A percentile compares a stretch with the other conserved stretches of the same genome.
phyloP scores from a whole-genome alignment of 2,329 filamentous ascomycete genomes.

The Claviceps sp. region DNA sequence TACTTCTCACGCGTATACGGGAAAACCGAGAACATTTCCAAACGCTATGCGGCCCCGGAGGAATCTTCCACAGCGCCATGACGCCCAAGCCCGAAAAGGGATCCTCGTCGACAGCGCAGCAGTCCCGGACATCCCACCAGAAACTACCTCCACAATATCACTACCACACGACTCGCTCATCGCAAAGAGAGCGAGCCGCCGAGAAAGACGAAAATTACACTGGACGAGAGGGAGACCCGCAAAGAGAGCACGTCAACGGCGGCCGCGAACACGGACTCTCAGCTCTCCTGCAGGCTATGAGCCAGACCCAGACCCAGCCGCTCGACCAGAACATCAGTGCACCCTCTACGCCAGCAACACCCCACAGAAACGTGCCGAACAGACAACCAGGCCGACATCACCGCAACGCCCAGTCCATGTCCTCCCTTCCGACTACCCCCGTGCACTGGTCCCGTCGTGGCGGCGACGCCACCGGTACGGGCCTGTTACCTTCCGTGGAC shows the following conservation, averaged over 20 bases:
- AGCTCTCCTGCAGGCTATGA: conserved; percentile 68
- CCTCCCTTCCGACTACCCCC: conserved; percentile 71
- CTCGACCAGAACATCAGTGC: conserved; percentile 45
- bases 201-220: not conserved
- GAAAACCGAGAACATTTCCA: conserved; percentile 84
- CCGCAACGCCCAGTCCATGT: conserved; percentile 69
- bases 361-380: conserved; percentile 29
- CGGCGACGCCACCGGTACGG: conserved; percentile 20
- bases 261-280: conserved; percentile 50
- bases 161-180: conserved; percentile 33
- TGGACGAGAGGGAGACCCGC: conserved; percentile 14
- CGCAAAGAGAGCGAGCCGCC: not conserved
- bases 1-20: conserved; percentile 70
- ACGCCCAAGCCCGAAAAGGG: conserved; percentile 38
- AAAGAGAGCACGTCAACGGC: conserved; percentile 1
- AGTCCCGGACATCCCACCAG: conserved; percentile 25
- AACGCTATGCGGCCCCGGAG: conserved; percentile 61
- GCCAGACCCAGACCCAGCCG: conserved; percentile 49
- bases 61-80: conserved; percentile 48
- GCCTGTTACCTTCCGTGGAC: conserved; percentile 48
- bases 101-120: conserved; percentile 24
- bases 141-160: conserved; percentile 1
- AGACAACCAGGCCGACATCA: conserved; percentile 49
- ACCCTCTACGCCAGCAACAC: conserved; percentile 51
- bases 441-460: conserved; percentile 36